Evolutionary conservation across 768 basidiomycete species (phyloP).

Genomic region (Strobilomyces echinocephalus): DNA sequence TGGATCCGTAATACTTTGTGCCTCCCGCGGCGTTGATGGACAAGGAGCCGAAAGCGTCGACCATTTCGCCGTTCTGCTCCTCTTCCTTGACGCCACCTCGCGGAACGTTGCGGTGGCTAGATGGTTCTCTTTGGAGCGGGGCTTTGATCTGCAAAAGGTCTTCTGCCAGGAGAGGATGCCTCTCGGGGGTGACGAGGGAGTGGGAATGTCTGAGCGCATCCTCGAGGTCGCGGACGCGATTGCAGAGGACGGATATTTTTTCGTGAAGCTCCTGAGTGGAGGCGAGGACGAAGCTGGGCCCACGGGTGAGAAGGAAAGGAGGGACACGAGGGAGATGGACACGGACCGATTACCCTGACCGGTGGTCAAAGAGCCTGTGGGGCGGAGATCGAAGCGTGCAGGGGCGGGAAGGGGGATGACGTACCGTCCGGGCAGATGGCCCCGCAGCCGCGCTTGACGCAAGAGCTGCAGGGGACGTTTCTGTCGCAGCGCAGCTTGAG

Average conservation of each 20-base stretch:
- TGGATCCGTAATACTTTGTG: conserved; percentile 72
- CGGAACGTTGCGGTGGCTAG: conserved; percentile 36
- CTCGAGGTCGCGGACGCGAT: conserved; percentile 72
- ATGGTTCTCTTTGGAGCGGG: conserved; percentile 66
- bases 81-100: conserved; percentile 51
- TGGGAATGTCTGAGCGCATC: conserved; percentile 63
- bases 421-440: conserved; percentile 78
- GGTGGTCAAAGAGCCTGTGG: conserved; percentile 68
- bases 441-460: conserved; percentile 74
- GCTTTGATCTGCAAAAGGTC: conserved; percentile 74
- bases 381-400: conserved; percentile 14
- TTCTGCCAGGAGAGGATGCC: conserved; percentile 64
- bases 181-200: conserved; percentile 49
- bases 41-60: conserved; percentile 79
- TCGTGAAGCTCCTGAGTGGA: conserved; percentile 79
- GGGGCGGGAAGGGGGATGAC: conserved; percentile 24
- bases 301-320: background rate
- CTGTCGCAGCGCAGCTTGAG: conserved; percentile 56
- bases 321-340: background rate
- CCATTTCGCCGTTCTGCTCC: conserved; percentile 59
- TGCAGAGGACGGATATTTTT: conserved; percentile 70
- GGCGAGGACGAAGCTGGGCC: conserved; percentile 70
- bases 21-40: conserved; percentile 67
- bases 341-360: conserved; percentile 75
- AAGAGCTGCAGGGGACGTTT: conserved; percentile 71